These are phyloP conservation scores for Hymenoscyphus scutula DNA, from an alignment of 2,329 filamentous ascomycete genomes.

Conservation along the genomic window DNA sequence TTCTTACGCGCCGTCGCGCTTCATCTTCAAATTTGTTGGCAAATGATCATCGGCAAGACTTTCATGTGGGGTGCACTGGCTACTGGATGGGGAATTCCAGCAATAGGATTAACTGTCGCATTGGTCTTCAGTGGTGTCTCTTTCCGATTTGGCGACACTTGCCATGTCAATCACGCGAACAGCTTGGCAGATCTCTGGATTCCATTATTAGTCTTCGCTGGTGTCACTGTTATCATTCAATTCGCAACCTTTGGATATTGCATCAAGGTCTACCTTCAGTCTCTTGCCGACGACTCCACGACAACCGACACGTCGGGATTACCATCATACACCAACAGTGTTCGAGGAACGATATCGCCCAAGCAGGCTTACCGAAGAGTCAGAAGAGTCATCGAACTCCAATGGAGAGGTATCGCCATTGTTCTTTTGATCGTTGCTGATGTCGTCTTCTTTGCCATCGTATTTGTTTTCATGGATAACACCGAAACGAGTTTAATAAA, in stretches of 20 bases:
- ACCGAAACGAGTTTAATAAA: slow-evolving; percentile 40
- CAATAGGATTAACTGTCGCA: slow-evolving; percentile 70
- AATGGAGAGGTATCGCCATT: slow-evolving; percentile 91
- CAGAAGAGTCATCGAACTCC: slow-evolving; percentile 79
- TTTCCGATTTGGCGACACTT: slow-evolving; percentile 85
- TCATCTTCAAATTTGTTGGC: slow-evolving; percentile 98
- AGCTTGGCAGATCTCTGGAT: slow-evolving; percentile 88
- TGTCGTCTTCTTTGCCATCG: slow-evolving; percentile 88
- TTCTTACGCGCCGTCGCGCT: slow-evolving; percentile 88
- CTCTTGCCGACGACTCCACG: slow-evolving; percentile 69
- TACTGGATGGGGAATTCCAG: slow-evolving; percentile 80
- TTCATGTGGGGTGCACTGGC: slow-evolving; percentile 86
- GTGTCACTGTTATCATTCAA: slow-evolving; percentile 74
- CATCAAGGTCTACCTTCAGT: slow-evolving; percentile 88
- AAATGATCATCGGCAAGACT: slow-evolving; percentile 78
- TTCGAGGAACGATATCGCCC: slow-evolving; percentile 67
- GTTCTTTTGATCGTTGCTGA: slow-evolving; percentile 87
- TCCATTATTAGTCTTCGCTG: slow-evolving; percentile 76
- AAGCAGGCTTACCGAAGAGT: slow-evolving; percentile 86
- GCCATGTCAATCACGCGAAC: slow-evolving; percentile 88
- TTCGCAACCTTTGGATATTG: slow-evolving; percentile 88
- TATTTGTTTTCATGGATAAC: slow-evolving; percentile 86
- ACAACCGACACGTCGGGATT: slow-evolving; percentile 71
- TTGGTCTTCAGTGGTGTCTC: slow-evolving; percentile 87
- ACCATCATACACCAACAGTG: slow-evolving; percentile 72